These are phyloP conservation scores for Neurospora sp. DNA, from an alignment of 495 filamentous ascomycete species.

Conservation along the genomic window DNA sequence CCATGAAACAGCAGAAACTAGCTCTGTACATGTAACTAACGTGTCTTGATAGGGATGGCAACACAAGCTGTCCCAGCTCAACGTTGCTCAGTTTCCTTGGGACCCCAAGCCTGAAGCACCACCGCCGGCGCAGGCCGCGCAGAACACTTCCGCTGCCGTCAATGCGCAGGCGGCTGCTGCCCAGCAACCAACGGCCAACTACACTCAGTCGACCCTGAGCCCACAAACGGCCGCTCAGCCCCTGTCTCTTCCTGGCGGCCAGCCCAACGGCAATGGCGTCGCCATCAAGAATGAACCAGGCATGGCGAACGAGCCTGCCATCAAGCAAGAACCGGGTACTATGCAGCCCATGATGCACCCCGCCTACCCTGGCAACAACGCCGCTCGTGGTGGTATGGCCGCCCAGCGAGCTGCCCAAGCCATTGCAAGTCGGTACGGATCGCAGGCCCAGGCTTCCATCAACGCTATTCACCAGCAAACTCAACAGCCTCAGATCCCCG, in stretches of 20 bases:
- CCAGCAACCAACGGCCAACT: slow-evolving; percentile 23
- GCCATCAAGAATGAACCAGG: slow-evolving; percentile 70
- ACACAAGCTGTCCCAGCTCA: slow-evolving; percentile 68
- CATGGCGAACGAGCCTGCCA: slow-evolving; percentile 30
- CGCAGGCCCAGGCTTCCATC: slow-evolving; percentile 59
- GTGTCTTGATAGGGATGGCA: slow-evolving; percentile 72
- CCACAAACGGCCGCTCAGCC: slow-evolving; percentile 23
- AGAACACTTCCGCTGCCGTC: slow-evolving; percentile 28
- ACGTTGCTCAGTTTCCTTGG: slow-evolving; percentile 88
- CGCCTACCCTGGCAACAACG: slow-evolving; percentile 5
- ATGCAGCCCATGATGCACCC: slow-evolving; percentile 1
- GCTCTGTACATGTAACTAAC: slow-evolving; percentile 1
- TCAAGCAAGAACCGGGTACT: slow-evolving; percentile 29
- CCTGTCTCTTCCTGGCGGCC: slow-evolving; percentile 29
- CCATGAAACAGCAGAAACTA: neutral
- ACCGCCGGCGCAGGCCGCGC: slow-evolving; percentile 26
- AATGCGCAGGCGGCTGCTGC: slow-evolving; percentile 28
- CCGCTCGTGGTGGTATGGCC: slow-evolving; percentile 26
- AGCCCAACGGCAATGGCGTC: slow-evolving; percentile 28
- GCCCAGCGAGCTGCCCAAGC: slow-evolving; percentile 59
- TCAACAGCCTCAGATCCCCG: slow-evolving; percentile 10
- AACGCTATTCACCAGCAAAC: slow-evolving; percentile 36
- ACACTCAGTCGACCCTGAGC: slow-evolving; percentile 27
- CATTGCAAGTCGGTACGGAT: slow-evolving; percentile 60
- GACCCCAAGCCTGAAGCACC: slow-evolving; percentile 59